Percentiles rank a stretch among this genome's conserved stretches.
Conservation (phyloP, 176 grass and related monocot genomes). For the Raddia guianensis region DNA sequence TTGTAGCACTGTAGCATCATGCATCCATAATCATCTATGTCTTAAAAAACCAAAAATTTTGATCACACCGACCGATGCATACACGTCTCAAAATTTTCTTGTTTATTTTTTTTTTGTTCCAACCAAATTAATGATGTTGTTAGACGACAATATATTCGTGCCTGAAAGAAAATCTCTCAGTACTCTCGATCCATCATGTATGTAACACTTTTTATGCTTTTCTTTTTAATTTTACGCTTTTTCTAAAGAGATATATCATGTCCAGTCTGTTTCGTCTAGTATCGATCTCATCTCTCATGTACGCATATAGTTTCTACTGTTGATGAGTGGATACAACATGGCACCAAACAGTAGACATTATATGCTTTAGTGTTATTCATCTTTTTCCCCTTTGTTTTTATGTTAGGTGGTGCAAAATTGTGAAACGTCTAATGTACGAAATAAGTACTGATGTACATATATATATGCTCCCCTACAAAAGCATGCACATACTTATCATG, state of each 20-base stretch:
- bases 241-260: conserved; percentile 47
- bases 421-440: background rate
- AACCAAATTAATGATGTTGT: conserved; percentile 14
- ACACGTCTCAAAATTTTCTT: background rate
- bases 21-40: conserved; percentile 10
- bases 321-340: conserved; percentile 18
- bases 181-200: conserved; percentile 33
- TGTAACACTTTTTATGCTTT: conserved; percentile 7
- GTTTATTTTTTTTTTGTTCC: background rate
- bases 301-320: conserved; percentile 16
- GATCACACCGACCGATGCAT: background rate
- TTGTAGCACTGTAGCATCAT: background rate
- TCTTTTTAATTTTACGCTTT: background rate
- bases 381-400: background rate
- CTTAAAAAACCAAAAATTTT: background rate
- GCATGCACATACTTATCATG: background rate
- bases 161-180: conserved; percentile 22
- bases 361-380: background rate
- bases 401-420: background rate
- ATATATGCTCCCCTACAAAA: background rate
- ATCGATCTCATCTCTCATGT: background rate
- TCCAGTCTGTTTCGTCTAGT: conserved; percentile 21
- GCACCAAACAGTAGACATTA: background rate
- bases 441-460: background rate
- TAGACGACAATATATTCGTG: background rate